A percentile compares a stretch with the other conserved stretches of the same genome.
These are phyloP conservation scores for Prunus dulcis DNA, from an alignment of 306 rosid genomes.

Conservation along the genomic window DNA sequence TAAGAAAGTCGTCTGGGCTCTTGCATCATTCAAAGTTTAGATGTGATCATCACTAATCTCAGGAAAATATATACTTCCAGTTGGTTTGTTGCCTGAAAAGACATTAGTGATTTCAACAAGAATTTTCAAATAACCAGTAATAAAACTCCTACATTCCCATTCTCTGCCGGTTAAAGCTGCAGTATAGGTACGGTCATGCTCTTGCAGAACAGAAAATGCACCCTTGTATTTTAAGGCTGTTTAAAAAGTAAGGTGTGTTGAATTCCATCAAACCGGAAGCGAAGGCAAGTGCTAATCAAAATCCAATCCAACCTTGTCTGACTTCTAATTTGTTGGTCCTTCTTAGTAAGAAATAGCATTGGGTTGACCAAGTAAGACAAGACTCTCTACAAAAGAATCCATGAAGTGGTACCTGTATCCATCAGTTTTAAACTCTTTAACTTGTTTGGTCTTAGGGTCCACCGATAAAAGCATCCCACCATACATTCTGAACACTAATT, in stretches of 20 bases:
- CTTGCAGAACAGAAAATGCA: slow-evolving; percentile 64
- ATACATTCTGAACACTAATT: neutral
- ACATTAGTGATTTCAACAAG: slow-evolving; percentile 66
- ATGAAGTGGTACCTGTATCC: neutral
- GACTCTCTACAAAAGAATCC: neutral
- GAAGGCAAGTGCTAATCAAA: no score
- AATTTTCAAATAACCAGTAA: slow-evolving; percentile 67
- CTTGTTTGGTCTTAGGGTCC: neutral
- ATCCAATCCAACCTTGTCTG: no score
- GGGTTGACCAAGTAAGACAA: neutral
- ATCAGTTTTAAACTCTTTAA: neutral
- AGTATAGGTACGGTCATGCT: slow-evolving; percentile 56
- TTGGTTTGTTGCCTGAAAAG: slow-evolving; percentile 61
- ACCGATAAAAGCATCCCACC: no score
- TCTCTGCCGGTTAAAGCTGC: slow-evolving; percentile 59
- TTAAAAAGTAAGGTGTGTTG: slow-evolving; percentile 74
- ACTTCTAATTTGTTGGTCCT: neutral
- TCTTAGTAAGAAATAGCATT: neutral
- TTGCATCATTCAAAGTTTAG: slow-evolving; percentile 82
- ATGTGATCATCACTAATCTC: slow-evolving; percentile 86
- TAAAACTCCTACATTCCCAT: slow-evolving; percentile 67
- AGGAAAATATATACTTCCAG: slow-evolving; percentile 78
- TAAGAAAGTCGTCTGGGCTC: slow-evolving; percentile 69
- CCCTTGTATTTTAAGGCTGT: slow-evolving; percentile 68
- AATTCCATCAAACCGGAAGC: slow-evolving; percentile 59